Evolutionary conservation across 177 flowering plant species (phyloP).

Genomic region (Vitis hybrid): DNA sequence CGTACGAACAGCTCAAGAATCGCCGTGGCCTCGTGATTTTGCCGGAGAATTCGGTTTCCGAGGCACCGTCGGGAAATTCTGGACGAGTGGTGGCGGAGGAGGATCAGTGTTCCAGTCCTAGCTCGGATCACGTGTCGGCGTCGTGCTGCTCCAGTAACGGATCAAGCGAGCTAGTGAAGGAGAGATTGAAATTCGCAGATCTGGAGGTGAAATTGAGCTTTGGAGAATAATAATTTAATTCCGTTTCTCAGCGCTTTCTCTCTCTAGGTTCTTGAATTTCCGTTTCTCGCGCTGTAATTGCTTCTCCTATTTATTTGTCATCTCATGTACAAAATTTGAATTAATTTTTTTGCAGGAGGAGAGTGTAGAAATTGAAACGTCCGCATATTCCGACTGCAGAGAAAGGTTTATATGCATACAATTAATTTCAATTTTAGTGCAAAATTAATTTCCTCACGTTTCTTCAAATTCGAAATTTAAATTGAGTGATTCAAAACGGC

Average conservation of each 20-base stretch:
- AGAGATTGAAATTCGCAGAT: slow-evolving; percentile 36
- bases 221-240: background rate
- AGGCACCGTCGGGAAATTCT: background rate
- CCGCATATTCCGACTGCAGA: slow-evolving; percentile 25
- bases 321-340: background rate
- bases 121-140: slow-evolving; percentile 11
- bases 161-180: slow-evolving; percentile 26
- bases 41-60: background rate
- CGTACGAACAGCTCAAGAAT: slow-evolving; percentile 15
- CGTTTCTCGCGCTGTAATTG: slow-evolving; percentile 15
- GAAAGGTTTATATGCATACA: slow-evolving; percentile 29
- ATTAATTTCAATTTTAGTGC: background rate
- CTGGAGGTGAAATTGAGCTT: slow-evolving; percentile 38
- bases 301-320: background rate
- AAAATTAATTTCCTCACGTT: slow-evolving; percentile 8
- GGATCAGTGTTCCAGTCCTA: slow-evolving; percentile 14
- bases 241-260: background rate
- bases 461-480: slow-evolving; percentile 29
- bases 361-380: slow-evolving; percentile 23
- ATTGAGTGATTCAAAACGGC: slow-evolving; percentile 2
- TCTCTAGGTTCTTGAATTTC: slow-evolving; percentile 12
- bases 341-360: slow-evolving; percentile 25
- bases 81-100: background rate
- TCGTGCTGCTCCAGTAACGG: slow-evolving; percentile 46
- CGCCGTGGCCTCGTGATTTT: slow-evolving; percentile 3